These are phyloP conservation scores for Leptomonas seymouri DNA, from an alignment of 208 protist species.

Conservation along the genomic window DNA sequence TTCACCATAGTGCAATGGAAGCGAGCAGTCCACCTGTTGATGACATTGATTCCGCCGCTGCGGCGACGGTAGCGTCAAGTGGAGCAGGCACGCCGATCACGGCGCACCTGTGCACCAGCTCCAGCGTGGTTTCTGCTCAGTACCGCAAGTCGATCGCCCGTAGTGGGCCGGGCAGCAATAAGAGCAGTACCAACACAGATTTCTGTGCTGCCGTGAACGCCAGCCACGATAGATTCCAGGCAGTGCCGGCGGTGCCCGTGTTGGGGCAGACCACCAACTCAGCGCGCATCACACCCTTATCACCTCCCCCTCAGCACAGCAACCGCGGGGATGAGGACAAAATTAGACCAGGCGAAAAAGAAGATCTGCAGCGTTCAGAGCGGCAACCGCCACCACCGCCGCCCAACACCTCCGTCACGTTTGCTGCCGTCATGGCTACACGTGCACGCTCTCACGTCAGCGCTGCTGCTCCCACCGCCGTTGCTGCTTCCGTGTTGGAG, in stretches of 20 bases:
- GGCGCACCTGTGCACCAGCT: slow-evolving; percentile 14
- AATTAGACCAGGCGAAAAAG: not conserved
- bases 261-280: not conserved
- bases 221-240: not conserved
- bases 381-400: slow-evolving; percentile 8
- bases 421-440: slow-evolving; percentile 1
- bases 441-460: not conserved
- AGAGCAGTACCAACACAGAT: not conserved
- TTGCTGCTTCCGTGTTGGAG: not conserved
- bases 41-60: slow-evolving; percentile 3
- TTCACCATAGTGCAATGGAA: not conserved
- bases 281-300: not conserved
- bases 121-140: slow-evolving; percentile 4
- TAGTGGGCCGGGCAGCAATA: not conserved
- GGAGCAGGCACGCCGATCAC: not conserved
- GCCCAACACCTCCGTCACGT: not conserved
- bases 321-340: not conserved
- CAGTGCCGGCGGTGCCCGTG: not conserved
- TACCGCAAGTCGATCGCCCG: slow-evolving; percentile 10
- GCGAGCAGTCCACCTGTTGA: not conserved
- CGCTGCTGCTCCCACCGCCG: not conserved
- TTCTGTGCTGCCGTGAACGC: not conserved
- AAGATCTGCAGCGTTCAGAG: not conserved
- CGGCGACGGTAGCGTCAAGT: not conserved
- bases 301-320: not conserved